Evolutionary conservation across 805 yeast genomes (phyloP).

Genomic region (Saturnispora halmiae): DNA sequence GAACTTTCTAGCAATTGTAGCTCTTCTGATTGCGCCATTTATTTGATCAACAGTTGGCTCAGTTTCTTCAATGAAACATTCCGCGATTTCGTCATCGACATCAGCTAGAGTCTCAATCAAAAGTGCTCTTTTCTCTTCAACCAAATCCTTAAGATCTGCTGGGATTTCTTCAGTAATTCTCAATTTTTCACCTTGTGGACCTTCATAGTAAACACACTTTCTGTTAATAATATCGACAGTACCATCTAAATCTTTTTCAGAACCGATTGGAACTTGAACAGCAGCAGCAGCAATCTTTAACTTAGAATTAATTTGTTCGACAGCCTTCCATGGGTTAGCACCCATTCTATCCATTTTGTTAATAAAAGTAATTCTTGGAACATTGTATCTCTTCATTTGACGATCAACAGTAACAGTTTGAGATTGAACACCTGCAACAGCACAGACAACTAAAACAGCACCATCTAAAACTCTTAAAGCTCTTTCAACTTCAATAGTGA

Average conservation of each 20-base stretch:
- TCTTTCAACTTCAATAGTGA: slow-evolving; percentile 97
- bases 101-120: slow-evolving; percentile 94
- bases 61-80: slow-evolving; percentile 79
- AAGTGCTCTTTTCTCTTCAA: slow-evolving; percentile 78
- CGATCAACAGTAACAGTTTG: slow-evolving; percentile 98
- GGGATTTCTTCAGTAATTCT: slow-evolving; percentile 60
- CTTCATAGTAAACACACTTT: slow-evolving; percentile 83
- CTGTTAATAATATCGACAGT: slow-evolving; percentile 85
- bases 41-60: slow-evolving; percentile 82
- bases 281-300: slow-evolving; percentile 95
- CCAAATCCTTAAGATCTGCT: slow-evolving; percentile 66
- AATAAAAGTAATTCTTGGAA: slow-evolving; percentile 91
- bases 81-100: slow-evolving; percentile 96
- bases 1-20: slow-evolving; percentile 91
- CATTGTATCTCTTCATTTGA: slow-evolving; percentile 97
- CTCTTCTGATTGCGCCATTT: slow-evolving; percentile 80
- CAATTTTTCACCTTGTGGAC: slow-evolving; percentile 77
- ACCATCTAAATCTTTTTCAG: slow-evolving; percentile 78
- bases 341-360: slow-evolving; percentile 99
- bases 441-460: slow-evolving; percentile 97
- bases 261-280: slow-evolving; percentile 94
- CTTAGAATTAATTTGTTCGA: slow-evolving; percentile 81
- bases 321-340: slow-evolving; percentile 91
- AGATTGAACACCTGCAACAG: slow-evolving; percentile 96
- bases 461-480: slow-evolving; percentile 98